phyloP scores from a whole-genome alignment of 106 monocot species.

The Gastrodia elata region DNA sequence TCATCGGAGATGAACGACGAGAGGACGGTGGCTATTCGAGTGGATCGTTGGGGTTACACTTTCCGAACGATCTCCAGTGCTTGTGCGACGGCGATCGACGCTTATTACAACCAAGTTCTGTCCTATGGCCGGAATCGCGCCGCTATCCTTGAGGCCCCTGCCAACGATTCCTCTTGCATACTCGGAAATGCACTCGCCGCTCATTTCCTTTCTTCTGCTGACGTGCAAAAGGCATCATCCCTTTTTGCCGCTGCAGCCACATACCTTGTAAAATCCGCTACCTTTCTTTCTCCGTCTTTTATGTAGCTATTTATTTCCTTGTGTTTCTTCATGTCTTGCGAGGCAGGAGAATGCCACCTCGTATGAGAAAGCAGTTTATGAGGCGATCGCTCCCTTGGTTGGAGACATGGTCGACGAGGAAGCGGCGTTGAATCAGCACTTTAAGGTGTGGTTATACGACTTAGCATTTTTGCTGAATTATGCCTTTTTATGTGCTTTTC shows the following conservation, averaged over 20 bases:
- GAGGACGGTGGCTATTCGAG: neutral
- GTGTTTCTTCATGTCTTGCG: neutral
- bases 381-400: neutral
- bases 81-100: neutral
- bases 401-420: slow-evolving; percentile 4
- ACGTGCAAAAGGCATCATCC: neutral
- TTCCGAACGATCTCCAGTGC: slow-evolving; percentile 7
- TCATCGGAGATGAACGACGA: slow-evolving; percentile 6
- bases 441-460: neutral
- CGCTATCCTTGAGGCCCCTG: slow-evolving; percentile 3
- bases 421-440: slow-evolving; percentile 1
- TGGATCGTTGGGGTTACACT: slow-evolving; percentile 4
- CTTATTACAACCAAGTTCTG: slow-evolving; percentile 1
- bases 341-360: neutral
- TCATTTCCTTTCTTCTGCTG: neutral
- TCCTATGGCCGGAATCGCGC: slow-evolving; percentile 11
- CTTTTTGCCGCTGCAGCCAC: neutral
- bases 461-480: neutral
- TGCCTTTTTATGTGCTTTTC: neutral
- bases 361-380: slow-evolving; percentile 11
- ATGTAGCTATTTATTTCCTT: too few species aligned
- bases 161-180: slow-evolving; percentile 6
- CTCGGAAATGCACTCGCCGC: slow-evolving; percentile 6
- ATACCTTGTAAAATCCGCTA: neutral
- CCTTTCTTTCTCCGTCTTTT: neutral